phyloP scores from a whole-genome alignment of 192 early-diverging fungal species.

The Coemansia sp. region DNA sequence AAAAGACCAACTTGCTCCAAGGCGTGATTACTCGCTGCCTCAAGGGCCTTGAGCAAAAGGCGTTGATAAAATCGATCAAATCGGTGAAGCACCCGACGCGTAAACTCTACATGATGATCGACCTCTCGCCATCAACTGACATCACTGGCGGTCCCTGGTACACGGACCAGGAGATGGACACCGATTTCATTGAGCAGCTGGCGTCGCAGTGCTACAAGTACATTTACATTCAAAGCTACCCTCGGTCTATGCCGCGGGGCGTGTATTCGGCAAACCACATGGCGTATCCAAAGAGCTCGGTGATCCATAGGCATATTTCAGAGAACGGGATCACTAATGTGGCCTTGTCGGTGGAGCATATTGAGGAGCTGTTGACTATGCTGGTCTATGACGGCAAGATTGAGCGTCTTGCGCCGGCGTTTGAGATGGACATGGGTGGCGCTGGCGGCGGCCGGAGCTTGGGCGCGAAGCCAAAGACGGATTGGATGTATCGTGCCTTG shows the following conservation, averaged over 20 bases:
- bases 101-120: slow-evolving; percentile 87
- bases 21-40: slow-evolving; percentile 74
- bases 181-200: slow-evolving; percentile 83
- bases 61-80: slow-evolving; percentile 83
- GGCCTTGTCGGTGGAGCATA: slow-evolving; percentile 68
- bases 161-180: slow-evolving; percentile 88
- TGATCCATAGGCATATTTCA: slow-evolving; percentile 70
- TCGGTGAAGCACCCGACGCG: slow-evolving; percentile 87
- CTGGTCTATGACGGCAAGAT: slow-evolving; percentile 86
- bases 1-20: slow-evolving; percentile 73
- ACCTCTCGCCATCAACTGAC: slow-evolving; percentile 78
- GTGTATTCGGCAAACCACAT: slow-evolving; percentile 65
- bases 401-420: slow-evolving; percentile 59
- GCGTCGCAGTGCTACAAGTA: slow-evolving; percentile 69
- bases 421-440: slow-evolving; percentile 55
- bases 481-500: slow-evolving; percentile 76
- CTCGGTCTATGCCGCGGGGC: slow-evolving; percentile 46
- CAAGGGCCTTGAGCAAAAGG: slow-evolving; percentile 75
- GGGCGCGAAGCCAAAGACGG: slow-evolving; percentile 50
- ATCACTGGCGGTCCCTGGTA: slow-evolving; percentile 93
- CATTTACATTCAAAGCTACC: slow-evolving; percentile 59
- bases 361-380: slow-evolving; percentile 77
- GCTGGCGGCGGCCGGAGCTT: slow-evolving; percentile 58
- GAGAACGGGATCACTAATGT: slow-evolving; percentile 70
- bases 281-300: slow-evolving; percentile 66